Conservation (phyloP, 1,284 basidiomycete genomes). For the Mycena sp. region DNA sequence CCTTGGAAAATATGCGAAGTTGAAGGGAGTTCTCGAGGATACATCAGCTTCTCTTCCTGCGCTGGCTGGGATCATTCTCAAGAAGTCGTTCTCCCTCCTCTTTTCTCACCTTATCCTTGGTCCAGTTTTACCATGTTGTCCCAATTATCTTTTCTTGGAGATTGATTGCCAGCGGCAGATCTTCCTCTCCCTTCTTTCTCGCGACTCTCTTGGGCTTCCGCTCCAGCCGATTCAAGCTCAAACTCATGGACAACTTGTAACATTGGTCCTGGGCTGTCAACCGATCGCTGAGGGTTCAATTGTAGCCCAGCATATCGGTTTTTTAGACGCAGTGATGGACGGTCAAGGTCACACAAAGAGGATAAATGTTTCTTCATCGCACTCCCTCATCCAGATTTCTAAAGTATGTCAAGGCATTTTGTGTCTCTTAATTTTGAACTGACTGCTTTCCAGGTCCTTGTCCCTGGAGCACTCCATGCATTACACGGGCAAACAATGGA, state of each 20-base stretch:
- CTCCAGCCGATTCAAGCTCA: no score
- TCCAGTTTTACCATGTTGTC: background rate
- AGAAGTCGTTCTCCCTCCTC: background rate
- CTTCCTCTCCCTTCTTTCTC: background rate
- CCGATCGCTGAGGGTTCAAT: background rate
- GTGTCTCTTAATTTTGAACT: background rate
- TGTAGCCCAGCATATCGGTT: background rate
- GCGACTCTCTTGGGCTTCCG: background rate
- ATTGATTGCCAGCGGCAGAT: slow-evolving; percentile 16
- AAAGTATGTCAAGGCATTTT: background rate
- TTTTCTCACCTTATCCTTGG: background rate
- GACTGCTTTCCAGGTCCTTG: background rate
- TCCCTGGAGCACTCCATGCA: background rate
- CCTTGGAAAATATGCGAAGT: slow-evolving; percentile 1
- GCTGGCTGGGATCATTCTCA: slow-evolving; percentile 1
- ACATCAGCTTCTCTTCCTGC: background rate
- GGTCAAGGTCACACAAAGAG: background rate
- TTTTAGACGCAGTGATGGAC: background rate
- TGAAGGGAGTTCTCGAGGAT: background rate
- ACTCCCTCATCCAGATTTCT: slow-evolving; percentile 7
- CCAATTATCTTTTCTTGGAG: background rate
- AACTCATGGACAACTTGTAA: no score
- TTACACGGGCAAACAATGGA: slow-evolving; percentile 11
- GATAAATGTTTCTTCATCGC: slow-evolving; percentile 5
- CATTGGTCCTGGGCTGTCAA: no score